A percentile compares a stretch with the other conserved stretches of the same genome.
Conservation (phyloP, 306 rosid genomes). For the Corylus americana region DNA sequence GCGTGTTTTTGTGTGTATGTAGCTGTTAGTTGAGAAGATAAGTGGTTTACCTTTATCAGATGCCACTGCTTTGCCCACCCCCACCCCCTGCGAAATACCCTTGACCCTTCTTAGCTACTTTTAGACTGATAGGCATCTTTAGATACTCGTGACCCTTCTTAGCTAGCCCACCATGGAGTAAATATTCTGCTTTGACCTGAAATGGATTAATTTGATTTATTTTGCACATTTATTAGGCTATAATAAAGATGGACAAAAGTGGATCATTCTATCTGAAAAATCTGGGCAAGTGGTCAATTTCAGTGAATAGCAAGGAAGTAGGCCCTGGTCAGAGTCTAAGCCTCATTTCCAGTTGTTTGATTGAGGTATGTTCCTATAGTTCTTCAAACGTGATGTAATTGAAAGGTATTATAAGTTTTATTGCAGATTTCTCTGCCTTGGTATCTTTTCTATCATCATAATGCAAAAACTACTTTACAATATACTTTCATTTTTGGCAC, state of each 20-base stretch:
- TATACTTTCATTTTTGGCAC: background rate
- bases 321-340: conserved; percentile 59
- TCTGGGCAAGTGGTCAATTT: conserved; percentile 69
- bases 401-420: background rate
- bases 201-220: background rate
- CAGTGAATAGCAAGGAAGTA: conserved; percentile 75
- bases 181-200: background rate
- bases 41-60: background rate
- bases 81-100: no score
- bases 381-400: conserved; percentile 6
- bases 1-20: background rate
- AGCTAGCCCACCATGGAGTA: background rate
- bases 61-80: background rate
- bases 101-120: background rate
- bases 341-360: conserved; percentile 66
- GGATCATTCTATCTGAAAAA: conserved; percentile 79
- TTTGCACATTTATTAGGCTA: conserved; percentile 53
- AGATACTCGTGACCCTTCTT: background rate
- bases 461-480: background rate
- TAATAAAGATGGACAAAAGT: conserved; percentile 67
- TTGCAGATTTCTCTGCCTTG: background rate
- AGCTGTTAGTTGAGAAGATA: background rate
- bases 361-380: conserved; percentile 69
- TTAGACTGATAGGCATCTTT: background rate
- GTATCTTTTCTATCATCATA: background rate